A percentile compares a stretch with the other conserved stretches of the same genome.
phyloP scores from a whole-genome alignment of 371 early-diverging fungal genomes.

The Batkoa obscura region DNA sequence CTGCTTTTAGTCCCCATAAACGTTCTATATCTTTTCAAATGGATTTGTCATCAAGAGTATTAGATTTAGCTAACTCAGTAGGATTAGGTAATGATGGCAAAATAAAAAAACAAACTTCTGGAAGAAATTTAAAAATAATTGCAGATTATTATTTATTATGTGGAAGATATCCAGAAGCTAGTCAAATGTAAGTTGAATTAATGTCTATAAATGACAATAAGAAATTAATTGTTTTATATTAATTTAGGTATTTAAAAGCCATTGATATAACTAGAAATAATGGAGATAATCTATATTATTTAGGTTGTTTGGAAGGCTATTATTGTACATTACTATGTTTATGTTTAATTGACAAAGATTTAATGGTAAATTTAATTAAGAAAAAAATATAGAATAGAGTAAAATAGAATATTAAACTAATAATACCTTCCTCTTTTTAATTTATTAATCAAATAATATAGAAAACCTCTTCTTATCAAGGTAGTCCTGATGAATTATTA shows the following conservation, averaged over 20 bases:
- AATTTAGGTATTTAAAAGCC: neutral
- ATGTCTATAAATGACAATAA: neutral
- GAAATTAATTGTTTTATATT: neutral
- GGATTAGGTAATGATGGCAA: neutral
- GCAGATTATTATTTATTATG: neutral
- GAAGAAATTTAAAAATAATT: neutral
- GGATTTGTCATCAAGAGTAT: neutral
- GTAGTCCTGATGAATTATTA: neutral
- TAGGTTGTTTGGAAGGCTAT: constrained; percentile 1
- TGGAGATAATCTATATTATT: neutral
- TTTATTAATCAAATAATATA: neutral
- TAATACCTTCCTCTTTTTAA: neutral
- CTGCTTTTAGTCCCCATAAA: neutral
- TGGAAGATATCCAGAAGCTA: neutral
- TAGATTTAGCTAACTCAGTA: neutral
- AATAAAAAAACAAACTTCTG: neutral
- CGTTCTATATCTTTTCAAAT: neutral
- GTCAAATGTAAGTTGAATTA: neutral
- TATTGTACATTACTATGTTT: neutral
- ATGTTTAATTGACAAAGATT: neutral
- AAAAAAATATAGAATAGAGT: too few species aligned
- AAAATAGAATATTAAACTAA: too few species aligned
- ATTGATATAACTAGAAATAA: neutral
- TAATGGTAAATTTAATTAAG: neutral
- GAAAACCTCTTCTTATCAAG: neutral